phyloP scores from a whole-genome alignment of 2,329 filamentous ascomycete genomes.

The Achaetomium macrosporum region DNA sequence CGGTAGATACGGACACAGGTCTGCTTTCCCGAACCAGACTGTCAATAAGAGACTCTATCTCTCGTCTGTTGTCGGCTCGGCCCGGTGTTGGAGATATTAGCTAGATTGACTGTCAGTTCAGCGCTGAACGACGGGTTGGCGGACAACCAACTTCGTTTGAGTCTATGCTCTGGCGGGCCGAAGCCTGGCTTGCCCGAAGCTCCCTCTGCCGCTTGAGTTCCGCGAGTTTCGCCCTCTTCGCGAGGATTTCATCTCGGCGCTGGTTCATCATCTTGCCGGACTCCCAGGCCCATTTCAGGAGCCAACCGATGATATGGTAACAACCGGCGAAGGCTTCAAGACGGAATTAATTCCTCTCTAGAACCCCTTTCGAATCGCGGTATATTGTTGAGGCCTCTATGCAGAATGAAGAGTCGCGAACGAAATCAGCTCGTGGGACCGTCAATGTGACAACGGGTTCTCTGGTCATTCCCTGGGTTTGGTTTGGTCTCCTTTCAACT shows the following conservation, averaged over 20 bases:
- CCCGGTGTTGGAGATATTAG: constrained; percentile 65
- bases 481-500: constrained; percentile 1
- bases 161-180: constrained; percentile 61
- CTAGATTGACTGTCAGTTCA: constrained; percentile 34
- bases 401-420: neutral
- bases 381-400: neutral
- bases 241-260: constrained; percentile 91
- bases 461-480: neutral
- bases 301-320: neutral
- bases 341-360: no score
- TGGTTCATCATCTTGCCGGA: constrained; percentile 61
- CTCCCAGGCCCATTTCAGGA: constrained; percentile 43
- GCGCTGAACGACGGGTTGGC: neutral
- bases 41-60: constrained; percentile 81
- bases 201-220: constrained; percentile 93
- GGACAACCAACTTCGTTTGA: constrained; percentile 57
- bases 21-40: constrained; percentile 75
- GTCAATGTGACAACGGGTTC: neutral
- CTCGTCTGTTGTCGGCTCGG: constrained; percentile 62
- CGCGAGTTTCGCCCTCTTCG: constrained; percentile 93
- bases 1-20: constrained; percentile 60
- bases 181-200: constrained; percentile 70
- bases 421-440: neutral
- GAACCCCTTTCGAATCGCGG: no score
- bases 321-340: neutral